A percentile compares a stretch with the other conserved stretches of the same genome.
These are phyloP conservation scores for Boletus barrowsii DNA, from an alignment of 768 basidiomycete species.

Conservation along the genomic window DNA sequence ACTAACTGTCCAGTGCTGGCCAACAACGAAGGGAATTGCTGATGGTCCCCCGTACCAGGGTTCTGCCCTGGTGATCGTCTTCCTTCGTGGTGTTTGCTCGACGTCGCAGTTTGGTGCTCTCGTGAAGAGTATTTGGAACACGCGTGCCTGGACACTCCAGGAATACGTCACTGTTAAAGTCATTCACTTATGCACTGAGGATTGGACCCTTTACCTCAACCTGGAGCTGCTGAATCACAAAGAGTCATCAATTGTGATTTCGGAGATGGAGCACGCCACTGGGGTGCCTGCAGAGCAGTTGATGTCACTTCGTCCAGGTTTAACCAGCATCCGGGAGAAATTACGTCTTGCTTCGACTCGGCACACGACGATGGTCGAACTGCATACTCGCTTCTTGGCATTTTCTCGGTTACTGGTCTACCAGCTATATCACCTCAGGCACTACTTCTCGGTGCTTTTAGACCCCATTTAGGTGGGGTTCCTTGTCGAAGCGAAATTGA, in stretches of 20 bases:
- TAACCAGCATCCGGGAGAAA: neutral
- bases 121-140: slow-evolving; percentile 5
- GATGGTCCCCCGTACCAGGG: slow-evolving; percentile 20
- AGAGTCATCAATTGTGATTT: neutral
- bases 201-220: neutral
- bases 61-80: neutral
- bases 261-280: neutral
- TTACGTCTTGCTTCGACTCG: neutral
- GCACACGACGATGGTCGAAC: neutral
- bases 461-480: too few species aligned
- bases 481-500: too few species aligned
- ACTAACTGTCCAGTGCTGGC: too few species aligned
- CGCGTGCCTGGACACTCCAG: neutral
- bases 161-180: neutral
- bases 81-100: neutral
- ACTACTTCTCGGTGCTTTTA: too few species aligned
- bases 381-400: too few species aligned
- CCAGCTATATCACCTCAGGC: neutral
- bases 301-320: neutral
- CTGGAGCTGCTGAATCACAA: neutral
- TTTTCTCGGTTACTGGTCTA: neutral
- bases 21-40: too few species aligned
- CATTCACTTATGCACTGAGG: neutral
- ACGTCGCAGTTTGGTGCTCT: neutral
- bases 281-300: neutral